phyloP scores from a whole-genome alignment of 345 rosid genomes.

The Dovyalis caffra region DNA sequence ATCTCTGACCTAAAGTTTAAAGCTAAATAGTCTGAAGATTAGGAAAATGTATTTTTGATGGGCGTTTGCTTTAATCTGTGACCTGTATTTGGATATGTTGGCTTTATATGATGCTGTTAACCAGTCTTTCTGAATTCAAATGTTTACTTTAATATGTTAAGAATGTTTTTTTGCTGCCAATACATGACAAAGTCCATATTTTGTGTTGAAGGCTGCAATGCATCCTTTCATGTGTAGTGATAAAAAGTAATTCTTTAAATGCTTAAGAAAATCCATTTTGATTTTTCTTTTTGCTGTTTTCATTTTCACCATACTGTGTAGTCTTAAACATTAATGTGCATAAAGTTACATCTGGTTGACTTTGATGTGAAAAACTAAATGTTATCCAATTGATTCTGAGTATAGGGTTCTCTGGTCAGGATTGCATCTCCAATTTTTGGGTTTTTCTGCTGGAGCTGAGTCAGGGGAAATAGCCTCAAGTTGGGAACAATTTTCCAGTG shows the following conservation, averaged over 20 bases:
- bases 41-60: background rate
- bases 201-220: background rate
- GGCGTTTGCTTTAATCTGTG: background rate
- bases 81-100: background rate
- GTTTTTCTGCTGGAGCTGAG: background rate
- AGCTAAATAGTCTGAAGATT: background rate
- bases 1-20: background rate
- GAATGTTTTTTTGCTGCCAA: background rate
- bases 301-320: background rate
- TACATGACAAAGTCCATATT: background rate
- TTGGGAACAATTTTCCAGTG: background rate
- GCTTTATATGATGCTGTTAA: background rate
- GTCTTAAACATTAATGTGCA: too few relatives aligned
- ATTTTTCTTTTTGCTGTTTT: background rate
- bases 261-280: background rate
- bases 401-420: background rate
- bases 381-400: background rate
- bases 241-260: too few relatives aligned
- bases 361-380: background rate
- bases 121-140: background rate
- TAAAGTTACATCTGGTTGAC: background rate
- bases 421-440: background rate
- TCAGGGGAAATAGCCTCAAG: conserved; percentile 7
- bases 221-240: background rate
- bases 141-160: background rate